Evolutionary conservation across 2,329 filamentous ascomycete genomes (phyloP).

Genomic region (Pseudomassariella vexata): DNA sequence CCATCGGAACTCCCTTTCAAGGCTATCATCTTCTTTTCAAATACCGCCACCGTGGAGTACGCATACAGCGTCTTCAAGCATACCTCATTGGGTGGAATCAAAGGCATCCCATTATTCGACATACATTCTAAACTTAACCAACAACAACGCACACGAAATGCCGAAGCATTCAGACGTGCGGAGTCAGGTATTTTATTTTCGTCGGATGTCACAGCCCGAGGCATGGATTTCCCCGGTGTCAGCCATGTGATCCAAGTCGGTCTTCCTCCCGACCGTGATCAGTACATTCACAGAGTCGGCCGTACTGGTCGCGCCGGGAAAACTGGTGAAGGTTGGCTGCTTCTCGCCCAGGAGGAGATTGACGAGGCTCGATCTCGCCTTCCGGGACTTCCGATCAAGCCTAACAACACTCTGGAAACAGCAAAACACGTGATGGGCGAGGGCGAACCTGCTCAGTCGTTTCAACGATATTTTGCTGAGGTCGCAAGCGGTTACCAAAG

Average conservation of each 20-base stretch:
- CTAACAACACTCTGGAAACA: constrained; percentile 43
- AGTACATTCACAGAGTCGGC: constrained; percentile 72
- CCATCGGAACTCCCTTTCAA: constrained; percentile 65
- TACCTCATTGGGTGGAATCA: constrained; percentile 30
- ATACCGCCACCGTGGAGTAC: constrained; percentile 66
- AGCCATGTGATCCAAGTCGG: constrained; percentile 76
- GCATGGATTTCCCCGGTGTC: constrained; percentile 78
- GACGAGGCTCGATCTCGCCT: constrained; percentile 44
- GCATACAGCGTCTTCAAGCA: constrained; percentile 50
- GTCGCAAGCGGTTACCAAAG: constrained; percentile 34
- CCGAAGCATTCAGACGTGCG: constrained; percentile 66
- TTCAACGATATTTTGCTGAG: constrained; percentile 32
- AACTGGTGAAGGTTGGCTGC: constrained; percentile 64
- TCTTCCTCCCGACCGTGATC: constrained; percentile 56
- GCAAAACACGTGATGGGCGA: constrained; percentile 47
- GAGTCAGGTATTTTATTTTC: constrained; percentile 63
- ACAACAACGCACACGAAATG: constrained; percentile 57
- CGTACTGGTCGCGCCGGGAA: constrained; percentile 73
- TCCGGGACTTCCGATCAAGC: constrained; percentile 53
- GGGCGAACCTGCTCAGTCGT: constrained; percentile 30
- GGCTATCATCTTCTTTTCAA: constrained; percentile 89
- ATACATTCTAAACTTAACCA: constrained; percentile 82
- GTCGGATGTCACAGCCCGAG: constrained; percentile 74
- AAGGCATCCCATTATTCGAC: constrained; percentile 40
- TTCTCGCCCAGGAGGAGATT: constrained; percentile 53